phyloP scores from a whole-genome alignment of 1,284 basidiomycete genomes.

The Naganishia albida region DNA sequence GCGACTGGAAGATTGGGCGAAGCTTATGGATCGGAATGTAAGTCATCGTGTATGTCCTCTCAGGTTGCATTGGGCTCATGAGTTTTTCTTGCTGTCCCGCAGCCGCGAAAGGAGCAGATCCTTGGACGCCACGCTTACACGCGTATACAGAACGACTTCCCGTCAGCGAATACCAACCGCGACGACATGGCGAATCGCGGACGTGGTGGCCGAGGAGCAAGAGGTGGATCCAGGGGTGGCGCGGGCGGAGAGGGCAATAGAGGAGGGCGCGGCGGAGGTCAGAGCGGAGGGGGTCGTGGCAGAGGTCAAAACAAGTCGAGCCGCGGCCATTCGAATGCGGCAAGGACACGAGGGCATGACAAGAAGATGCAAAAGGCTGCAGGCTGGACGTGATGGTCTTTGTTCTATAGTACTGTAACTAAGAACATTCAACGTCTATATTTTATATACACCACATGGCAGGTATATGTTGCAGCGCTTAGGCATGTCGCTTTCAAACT shows the following conservation, averaged over 20 bases:
- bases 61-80: not conserved
- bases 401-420: not conserved
- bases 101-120: conserved; percentile 54
- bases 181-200: conserved; percentile 37
- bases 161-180: conserved; percentile 29
- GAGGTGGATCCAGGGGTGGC: conserved; percentile 7
- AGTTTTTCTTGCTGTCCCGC: not conserved
- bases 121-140: conserved; percentile 44
- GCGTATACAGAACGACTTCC: conserved; percentile 22
- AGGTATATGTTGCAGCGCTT: not conserved
- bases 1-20: conserved; percentile 83
- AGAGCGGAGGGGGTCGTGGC: conserved; percentile 33
- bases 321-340: conserved; percentile 52
- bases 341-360: conserved; percentile 52
- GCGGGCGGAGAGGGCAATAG: conserved; percentile 12
- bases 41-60: conserved; percentile 42
- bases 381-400: conserved; percentile 28
- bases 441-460: not conserved
- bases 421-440: not conserved
- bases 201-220: conserved; percentile 26
- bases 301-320: conserved; percentile 46
- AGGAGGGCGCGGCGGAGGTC: conserved; percentile 37
- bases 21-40: conserved; percentile 82
- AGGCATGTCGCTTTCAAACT: not conserved
- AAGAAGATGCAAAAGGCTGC: conserved; percentile 47